Percentiles rank a stretch among this genome's conserved stretches.
phyloP scores from a whole-genome alignment of 768 basidiomycete genomes.

The Gloeophyllum trabeum region DNA sequence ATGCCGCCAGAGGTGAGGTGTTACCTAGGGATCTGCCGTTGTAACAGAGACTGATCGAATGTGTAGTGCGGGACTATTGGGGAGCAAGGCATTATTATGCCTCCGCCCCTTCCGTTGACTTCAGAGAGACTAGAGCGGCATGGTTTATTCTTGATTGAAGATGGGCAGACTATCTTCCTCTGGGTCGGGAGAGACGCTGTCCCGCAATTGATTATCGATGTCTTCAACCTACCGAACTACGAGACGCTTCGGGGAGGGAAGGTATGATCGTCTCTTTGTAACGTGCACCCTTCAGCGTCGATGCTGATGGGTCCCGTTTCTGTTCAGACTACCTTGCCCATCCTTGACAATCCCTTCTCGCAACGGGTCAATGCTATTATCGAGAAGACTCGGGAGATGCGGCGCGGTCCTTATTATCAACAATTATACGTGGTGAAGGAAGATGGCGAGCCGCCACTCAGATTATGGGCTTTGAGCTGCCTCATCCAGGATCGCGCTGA shows the following conservation, averaged over 20 bases:
- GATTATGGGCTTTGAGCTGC: conserved; percentile 90
- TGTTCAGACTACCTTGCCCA: conserved; percentile 70
- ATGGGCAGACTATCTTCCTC: conserved; percentile 95
- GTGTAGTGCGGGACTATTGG: conserved; percentile 80
- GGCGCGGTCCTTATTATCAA: conserved; percentile 85
- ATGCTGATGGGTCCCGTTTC: neutral
- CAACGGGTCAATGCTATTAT: conserved; percentile 90
- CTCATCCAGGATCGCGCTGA: conserved; percentile 96
- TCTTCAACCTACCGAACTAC: conserved; percentile 84
- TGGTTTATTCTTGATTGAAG: conserved; percentile 93
- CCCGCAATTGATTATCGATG: conserved; percentile 89
- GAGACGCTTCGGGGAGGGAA: conserved; percentile 90
- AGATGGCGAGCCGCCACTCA: conserved; percentile 89
- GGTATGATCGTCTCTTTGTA: conserved; percentile 29
- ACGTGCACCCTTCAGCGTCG: conserved; percentile 1
- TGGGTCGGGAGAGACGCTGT: conserved; percentile 98
- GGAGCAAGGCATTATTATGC: conserved; percentile 81
- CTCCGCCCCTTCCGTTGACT: conserved; percentile 79
- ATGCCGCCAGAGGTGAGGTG: conserved; percentile 79
- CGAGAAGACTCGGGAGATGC: conserved; percentile 90
- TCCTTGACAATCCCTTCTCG: conserved; percentile 90
- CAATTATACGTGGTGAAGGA: conserved; percentile 97
- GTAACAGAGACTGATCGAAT: conserved; percentile 6
- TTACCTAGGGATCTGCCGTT: neutral
- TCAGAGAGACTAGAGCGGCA: conserved; percentile 94